Base-by-base conservation (phyloP, 345 rosid genomes). In the Hirschfeldia incana region DNA sequence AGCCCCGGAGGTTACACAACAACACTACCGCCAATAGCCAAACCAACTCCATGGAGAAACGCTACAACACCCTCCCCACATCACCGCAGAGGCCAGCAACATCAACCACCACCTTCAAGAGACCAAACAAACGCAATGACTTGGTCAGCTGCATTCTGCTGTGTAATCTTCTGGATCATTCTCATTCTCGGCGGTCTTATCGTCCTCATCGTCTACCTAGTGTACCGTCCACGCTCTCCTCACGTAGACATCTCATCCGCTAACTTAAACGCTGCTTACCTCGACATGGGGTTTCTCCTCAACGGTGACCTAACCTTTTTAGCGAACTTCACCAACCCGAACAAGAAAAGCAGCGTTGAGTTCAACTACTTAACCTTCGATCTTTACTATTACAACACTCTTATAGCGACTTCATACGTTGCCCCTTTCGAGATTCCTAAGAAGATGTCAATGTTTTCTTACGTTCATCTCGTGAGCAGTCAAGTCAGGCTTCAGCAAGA, bases 171-270 rank as follows among this genome's bases (percentile, higher is more conserved):
- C 73, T 88, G 88, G 91, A 57, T 90, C 30, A 63, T 90, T 69
- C 70, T 94, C 17, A 88, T 92, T 34, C 80, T 91, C 0, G 94
- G 90, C 58, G 98, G 98, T 59, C 72, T 89, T 30, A 78, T 85
- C 7, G 86, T 91, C 15, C 90, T 94, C 64, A 77, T 81, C 36
- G 80, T 92, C 5, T 94, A 94, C 79, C 92, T 94, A 6, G 74
- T 94, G 8, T 94, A 87, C 80, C 93, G 96, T 27, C 98, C 98
- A 7, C 89, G 85, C 8, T 89, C 79, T 68, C 98, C 98, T 0
- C 73, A 76, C 70, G 80, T 92, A 12, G 87, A 92, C n/a, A 82
- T 91, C 75, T 69, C 92, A 1, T 77, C 84, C n/a, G 98, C 87
- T 69, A 88, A 87, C 81, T 76, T 92, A 65, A 92, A 94, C 32